phyloP scores from a whole-genome alignment of 768 basidiomycete genomes.

The Hypholoma fasciculare region DNA sequence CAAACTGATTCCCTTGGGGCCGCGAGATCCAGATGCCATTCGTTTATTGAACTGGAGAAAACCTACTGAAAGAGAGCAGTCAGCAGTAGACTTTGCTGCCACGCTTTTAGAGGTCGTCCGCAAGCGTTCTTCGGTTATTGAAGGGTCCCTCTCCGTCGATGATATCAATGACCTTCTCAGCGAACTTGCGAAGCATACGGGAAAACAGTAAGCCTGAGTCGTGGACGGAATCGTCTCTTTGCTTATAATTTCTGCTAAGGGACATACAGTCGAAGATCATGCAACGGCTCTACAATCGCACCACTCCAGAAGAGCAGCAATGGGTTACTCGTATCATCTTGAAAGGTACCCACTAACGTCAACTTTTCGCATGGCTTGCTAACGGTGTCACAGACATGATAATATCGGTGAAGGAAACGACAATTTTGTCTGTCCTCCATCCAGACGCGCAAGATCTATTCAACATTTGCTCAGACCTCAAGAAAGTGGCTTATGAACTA shows the following conservation, averaged over 20 bases:
- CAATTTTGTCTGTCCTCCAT: conserved; percentile 89
- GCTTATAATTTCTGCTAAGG: conserved; percentile 35
- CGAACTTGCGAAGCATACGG: conserved; percentile 67
- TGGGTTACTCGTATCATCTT: conserved; percentile 97
- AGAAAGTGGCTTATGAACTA: conserved; percentile 89
- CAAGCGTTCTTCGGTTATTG: conserved; percentile 78
- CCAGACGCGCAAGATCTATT: conserved; percentile 92
- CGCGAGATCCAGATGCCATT: conserved; percentile 77
- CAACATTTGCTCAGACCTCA: conserved; percentile 95
- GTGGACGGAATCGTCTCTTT: background rate
- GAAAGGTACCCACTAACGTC: conserved; percentile 59
- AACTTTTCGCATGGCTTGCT: background rate
- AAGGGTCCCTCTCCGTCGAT: conserved; percentile 76
- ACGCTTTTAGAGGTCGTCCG: conserved; percentile 86
- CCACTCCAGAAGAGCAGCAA: conserved; percentile 85
- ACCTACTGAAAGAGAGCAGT: conserved; percentile 69
- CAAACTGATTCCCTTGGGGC: conserved; percentile 82
- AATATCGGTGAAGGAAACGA: conserved; percentile 93
- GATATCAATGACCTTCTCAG: conserved; percentile 84
- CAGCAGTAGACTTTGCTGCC: conserved; percentile 85
- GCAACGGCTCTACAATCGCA: conserved; percentile 72
- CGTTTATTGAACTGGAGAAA: conserved; percentile 90
- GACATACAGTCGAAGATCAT: conserved; percentile 75
- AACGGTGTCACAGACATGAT: conserved; percentile 64
- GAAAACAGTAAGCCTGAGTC: conserved; percentile 63